phyloP scores from a whole-genome alignment of 2,329 filamentous ascomycete species.

The Ophiostoma fasciatum region DNA sequence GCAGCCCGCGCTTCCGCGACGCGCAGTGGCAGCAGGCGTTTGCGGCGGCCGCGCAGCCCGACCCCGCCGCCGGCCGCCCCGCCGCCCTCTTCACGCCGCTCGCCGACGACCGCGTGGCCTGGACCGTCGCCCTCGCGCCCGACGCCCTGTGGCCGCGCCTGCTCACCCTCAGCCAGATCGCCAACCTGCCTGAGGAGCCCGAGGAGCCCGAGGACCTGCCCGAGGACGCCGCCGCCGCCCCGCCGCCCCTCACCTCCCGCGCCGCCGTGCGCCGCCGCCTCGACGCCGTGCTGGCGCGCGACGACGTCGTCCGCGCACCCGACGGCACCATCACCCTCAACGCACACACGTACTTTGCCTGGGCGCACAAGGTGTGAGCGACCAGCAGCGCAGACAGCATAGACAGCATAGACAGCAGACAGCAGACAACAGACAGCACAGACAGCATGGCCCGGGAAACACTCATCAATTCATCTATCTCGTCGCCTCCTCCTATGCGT shows the following conservation, averaged over 20 bases:
- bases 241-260: constrained; percentile 22
- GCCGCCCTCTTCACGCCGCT: constrained; percentile 46
- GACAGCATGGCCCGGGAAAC: too few relatives aligned
- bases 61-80: constrained; percentile 16
- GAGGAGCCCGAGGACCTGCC: not conserved
- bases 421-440: too few relatives aligned
- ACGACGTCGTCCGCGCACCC: constrained; percentile 42
- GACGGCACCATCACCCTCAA: constrained; percentile 49
- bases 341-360: constrained; percentile 47
- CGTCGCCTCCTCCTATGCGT: too few relatives aligned
- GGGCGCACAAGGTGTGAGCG: constrained; percentile 37
- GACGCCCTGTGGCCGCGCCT: constrained; percentile 50
- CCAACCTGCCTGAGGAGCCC: constrained; percentile 35
- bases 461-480: too few relatives aligned
- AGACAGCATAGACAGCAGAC: too few relatives aligned
- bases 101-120: constrained; percentile 38
- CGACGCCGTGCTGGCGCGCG: constrained; percentile 38
- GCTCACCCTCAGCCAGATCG: constrained; percentile 53
- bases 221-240: not conserved
- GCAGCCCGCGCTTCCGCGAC: constrained; percentile 50
- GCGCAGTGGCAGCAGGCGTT: constrained; percentile 49
- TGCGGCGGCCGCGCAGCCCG: constrained; percentile 25
- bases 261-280: constrained; percentile 33
- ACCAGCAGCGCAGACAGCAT: too few relatives aligned
- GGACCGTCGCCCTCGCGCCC: constrained; percentile 41